phyloP scores from a whole-genome alignment of 2,329 filamentous ascomycete species.

The Lecanicillium sp. region DNA sequence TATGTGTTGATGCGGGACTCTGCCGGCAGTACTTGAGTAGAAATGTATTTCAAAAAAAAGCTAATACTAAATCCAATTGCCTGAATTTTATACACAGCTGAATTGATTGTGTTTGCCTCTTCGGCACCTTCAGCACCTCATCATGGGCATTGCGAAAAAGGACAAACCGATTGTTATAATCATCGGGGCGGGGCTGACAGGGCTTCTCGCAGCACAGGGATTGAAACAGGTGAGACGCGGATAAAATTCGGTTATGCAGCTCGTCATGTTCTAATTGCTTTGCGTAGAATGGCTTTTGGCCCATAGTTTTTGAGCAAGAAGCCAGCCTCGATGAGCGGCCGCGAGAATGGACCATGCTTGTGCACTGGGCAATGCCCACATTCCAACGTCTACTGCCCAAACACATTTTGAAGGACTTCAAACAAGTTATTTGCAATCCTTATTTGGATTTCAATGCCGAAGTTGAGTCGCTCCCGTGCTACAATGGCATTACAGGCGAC shows the following conservation, averaged over 20 bases:
- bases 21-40: too few relatives aligned
- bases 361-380: conserved; percentile 34
- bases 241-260: too few relatives aligned
- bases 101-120: neutral
- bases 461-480: conserved; percentile 26
- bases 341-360: conserved; percentile 34
- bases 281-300: conserved; percentile 29
- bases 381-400: conserved; percentile 29
- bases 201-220: conserved; percentile 31
- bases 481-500: conserved; percentile 30
- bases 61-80: too few relatives aligned
- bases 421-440: conserved; percentile 29
- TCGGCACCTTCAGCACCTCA: neutral
- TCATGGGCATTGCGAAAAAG: neutral
- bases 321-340: conserved; percentile 22
- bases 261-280: too few relatives aligned
- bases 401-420: conserved; percentile 24
- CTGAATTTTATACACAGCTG: too few relatives aligned
- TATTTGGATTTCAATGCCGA: conserved; percentile 25
- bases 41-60: too few relatives aligned
- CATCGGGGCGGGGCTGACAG: conserved; percentile 33
- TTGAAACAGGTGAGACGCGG: conserved; percentile 28
- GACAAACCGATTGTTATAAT: conserved; percentile 1
- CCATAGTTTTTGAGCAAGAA: conserved; percentile 28
- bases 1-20: too few relatives aligned